These are phyloP conservation scores for Trichaptum fuscoviolaceum DNA, from an alignment of 768 basidiomycete species.

Conservation along the genomic window DNA sequence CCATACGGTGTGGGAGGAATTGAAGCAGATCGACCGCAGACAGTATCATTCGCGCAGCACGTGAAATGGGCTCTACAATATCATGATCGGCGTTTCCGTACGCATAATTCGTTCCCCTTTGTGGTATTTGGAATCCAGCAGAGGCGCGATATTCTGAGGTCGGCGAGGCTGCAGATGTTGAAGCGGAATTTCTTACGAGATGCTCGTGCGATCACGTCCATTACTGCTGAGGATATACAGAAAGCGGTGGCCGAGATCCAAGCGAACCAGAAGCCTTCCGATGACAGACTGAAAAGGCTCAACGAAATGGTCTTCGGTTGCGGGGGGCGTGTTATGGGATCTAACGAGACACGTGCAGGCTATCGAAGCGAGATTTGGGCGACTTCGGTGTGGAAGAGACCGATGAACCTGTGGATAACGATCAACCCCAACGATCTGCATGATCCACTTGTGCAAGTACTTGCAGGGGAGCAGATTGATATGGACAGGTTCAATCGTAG, in stretches of 20 bases:
- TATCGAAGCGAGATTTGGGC: slow-evolving; percentile 32
- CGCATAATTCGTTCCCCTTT: slow-evolving; percentile 30
- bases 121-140: slow-evolving; percentile 36
- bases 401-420: slow-evolving; percentile 38
- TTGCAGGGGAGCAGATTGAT: slow-evolving; percentile 38
- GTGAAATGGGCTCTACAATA: slow-evolving; percentile 31
- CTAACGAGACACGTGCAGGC: neutral
- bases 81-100: slow-evolving; percentile 36
- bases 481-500: slow-evolving; percentile 30
- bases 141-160: slow-evolving; percentile 27
- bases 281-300: neutral
- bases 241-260: no score
- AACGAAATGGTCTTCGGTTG: no score
- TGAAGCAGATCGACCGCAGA: slow-evolving; percentile 15
- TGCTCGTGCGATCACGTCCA: no score
- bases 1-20: slow-evolving; percentile 33
- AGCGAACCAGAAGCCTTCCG: no score
- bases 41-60: slow-evolving; percentile 13
- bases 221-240: no score
- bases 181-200: neutral
- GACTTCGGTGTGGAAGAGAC: slow-evolving; percentile 22
- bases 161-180: slow-evolving; percentile 3
- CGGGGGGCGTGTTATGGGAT: no score
- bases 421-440: slow-evolving; percentile 37
- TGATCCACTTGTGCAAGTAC: slow-evolving; percentile 39